Conservation (phyloP, 768 basidiomycete genomes). For the Phanerochaete sordida region DNA sequence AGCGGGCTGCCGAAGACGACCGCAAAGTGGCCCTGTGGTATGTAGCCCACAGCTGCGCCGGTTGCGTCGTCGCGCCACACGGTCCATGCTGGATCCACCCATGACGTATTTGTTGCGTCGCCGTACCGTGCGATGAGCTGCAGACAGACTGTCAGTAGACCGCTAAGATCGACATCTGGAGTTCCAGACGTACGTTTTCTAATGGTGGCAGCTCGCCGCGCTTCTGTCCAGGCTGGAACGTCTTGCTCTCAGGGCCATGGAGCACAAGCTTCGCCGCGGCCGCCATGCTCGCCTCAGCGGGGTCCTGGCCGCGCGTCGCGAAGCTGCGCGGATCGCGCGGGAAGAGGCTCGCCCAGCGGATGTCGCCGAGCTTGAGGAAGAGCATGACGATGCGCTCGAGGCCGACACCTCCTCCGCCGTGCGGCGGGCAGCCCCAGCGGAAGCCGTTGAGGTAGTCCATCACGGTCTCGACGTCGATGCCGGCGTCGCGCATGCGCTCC, state of each 20-base stretch:
- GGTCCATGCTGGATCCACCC: constrained; percentile 55
- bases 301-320: constrained; percentile 25
- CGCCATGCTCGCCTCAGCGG: constrained; percentile 19
- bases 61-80: constrained; percentile 48
- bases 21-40: constrained; percentile 46
- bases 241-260: constrained; percentile 26
- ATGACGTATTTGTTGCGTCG: constrained; percentile 65
- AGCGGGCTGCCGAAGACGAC: constrained; percentile 66
- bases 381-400: constrained; percentile 95
- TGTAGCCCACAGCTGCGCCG: constrained; percentile 63
- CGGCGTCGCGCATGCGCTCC: constrained; percentile 80
- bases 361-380: constrained; percentile 94
- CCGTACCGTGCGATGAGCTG: constrained; percentile 58
- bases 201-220: constrained; percentile 27
- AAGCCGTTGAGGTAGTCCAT: constrained; percentile 92
- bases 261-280: constrained; percentile 24
- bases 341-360: constrained; percentile 88
- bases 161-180: background rate
- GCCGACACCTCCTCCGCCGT: constrained; percentile 95
- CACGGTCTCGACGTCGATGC: constrained; percentile 90
- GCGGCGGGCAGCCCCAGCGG: constrained; percentile 90
- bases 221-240: constrained; percentile 21
- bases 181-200: constrained; percentile 25
- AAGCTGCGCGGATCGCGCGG: constrained; percentile 95
- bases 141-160: background rate